A percentile compares a stretch with the other conserved stretches of the same genome.
These are phyloP conservation scores for Chlorella sp. DNA, from an alignment of 139 green algal species.

Conservation along the genomic window DNA sequence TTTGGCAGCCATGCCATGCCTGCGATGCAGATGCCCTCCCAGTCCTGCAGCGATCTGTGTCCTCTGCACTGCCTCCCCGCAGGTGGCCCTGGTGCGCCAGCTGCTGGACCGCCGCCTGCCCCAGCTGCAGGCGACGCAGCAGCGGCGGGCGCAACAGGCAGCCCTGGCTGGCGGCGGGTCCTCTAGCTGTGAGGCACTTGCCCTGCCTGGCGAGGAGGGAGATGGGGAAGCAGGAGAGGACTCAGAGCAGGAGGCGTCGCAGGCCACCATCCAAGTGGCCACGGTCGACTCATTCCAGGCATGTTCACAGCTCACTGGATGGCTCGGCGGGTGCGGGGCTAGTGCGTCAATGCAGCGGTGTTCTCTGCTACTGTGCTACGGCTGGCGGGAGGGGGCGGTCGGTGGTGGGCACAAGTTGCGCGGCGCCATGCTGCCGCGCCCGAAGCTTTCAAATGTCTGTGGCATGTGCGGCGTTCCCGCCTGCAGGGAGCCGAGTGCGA, in stretches of 20 bases:
- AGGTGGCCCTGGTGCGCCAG: constrained; percentile 29
- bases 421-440: too few relatives aligned
- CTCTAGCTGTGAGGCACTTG: neutral
- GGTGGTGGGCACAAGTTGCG: too few relatives aligned
- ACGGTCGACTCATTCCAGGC: constrained; percentile 90
- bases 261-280: constrained; percentile 58
- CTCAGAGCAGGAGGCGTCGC: neutral
- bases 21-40: too few relatives aligned
- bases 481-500: constrained; percentile 81
- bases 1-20: constrained; percentile 3
- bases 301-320: too few relatives aligned
- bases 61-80: neutral
- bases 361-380: neutral
- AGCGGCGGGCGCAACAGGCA: neutral
- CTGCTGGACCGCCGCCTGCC: constrained; percentile 18
- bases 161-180: neutral
- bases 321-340: too few relatives aligned
- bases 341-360: neutral
- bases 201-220: neutral
- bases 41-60: too few relatives aligned
- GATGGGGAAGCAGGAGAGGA: neutral
- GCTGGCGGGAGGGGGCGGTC: too few relatives aligned
- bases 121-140: constrained; percentile 15
- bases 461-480: too few relatives aligned
- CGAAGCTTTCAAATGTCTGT: too few relatives aligned